A percentile compares a stretch with the other conserved stretches of the same genome.
Conservation (phyloP, 1,139 yeast species). For the Diutina pseudorugosa region DNA sequence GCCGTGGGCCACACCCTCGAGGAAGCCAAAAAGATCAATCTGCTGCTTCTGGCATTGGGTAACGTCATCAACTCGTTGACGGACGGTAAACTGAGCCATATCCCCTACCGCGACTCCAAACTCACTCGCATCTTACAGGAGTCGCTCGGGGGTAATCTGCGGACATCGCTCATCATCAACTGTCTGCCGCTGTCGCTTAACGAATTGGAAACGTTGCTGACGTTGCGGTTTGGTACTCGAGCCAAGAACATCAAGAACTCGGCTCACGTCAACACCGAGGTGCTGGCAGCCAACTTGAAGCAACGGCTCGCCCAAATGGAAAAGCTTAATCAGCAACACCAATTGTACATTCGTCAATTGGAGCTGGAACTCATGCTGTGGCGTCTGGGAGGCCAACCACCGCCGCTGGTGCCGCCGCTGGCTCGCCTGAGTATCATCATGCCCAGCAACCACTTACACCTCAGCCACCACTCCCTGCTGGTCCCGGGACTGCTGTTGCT, state of each 20-base stretch:
- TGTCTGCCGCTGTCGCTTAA: constrained; percentile 61
- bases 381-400: constrained; percentile 3
- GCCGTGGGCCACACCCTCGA: constrained; percentile 62
- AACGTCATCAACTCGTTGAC: constrained; percentile 73
- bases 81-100: constrained; percentile 51
- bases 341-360: constrained; percentile 29
- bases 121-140: constrained; percentile 76
- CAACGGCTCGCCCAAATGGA: constrained; percentile 38
- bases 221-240: constrained; percentile 69
- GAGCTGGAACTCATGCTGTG: constrained; percentile 31
- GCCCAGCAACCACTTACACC: not conserved
- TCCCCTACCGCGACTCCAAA: constrained; percentile 82
- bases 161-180: constrained; percentile 68
- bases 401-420: constrained; percentile 4
- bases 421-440: not conserved
- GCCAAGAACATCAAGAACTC: constrained; percentile 63
- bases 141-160: constrained; percentile 77
- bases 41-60: constrained; percentile 67
- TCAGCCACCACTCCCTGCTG: constrained; percentile 1
- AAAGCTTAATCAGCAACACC: constrained; percentile 31
- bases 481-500: constrained; percentile 3
- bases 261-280: constrained; percentile 59
- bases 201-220: constrained; percentile 61
- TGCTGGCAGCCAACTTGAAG: constrained; percentile 45
- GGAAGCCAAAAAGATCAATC: constrained; percentile 77